Percentiles rank a stretch among this genome's conserved stretches.
Conservation (phyloP, 2,329 filamentous ascomycete species). For the Hymenoscyphus occultus region DNA sequence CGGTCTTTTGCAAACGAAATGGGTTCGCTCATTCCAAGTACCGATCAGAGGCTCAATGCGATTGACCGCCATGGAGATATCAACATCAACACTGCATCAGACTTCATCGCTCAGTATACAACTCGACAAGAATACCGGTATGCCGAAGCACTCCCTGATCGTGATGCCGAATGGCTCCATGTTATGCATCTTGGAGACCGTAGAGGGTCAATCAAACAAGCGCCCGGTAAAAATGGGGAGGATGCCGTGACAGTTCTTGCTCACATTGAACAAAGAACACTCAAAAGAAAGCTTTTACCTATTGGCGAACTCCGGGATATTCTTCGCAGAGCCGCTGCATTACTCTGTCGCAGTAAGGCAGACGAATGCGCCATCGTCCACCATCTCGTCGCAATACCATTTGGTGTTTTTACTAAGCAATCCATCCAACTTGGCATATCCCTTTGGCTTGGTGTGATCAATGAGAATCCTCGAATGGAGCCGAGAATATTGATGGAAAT, state of each 20-base stretch:
- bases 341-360: slow-evolving; percentile 74
- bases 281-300: slow-evolving; percentile 65
- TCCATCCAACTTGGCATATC: slow-evolving; percentile 95
- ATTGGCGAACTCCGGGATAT: slow-evolving; percentile 76
- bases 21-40: slow-evolving; percentile 79
- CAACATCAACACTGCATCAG: slow-evolving; percentile 86
- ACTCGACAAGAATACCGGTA: slow-evolving; percentile 94
- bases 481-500: slow-evolving; percentile 83
- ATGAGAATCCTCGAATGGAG: slow-evolving; percentile 89
- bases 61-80: slow-evolving; percentile 72
- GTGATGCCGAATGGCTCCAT: slow-evolving; percentile 63
- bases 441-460: slow-evolving; percentile 93
- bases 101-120: slow-evolving; percentile 96
- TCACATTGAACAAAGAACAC: slow-evolving; percentile 69
- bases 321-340: slow-evolving; percentile 77
- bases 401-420: slow-evolving; percentile 88
- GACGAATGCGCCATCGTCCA: slow-evolving; percentile 79
- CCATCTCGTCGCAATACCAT: slow-evolving; percentile 88
- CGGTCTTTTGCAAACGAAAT: slow-evolving; percentile 93
- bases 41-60: slow-evolving; percentile 80
- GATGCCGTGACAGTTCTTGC: slow-evolving; percentile 65
- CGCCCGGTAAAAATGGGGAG: slow-evolving; percentile 51
- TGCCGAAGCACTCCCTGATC: slow-evolving; percentile 69
- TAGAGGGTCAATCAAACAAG: slow-evolving; percentile 42
- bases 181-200: slow-evolving; percentile 54